These are phyloP conservation scores for Globisporangium acanthophoron DNA, from an alignment of 352 stramenopile species.

Conservation along the genomic window DNA sequence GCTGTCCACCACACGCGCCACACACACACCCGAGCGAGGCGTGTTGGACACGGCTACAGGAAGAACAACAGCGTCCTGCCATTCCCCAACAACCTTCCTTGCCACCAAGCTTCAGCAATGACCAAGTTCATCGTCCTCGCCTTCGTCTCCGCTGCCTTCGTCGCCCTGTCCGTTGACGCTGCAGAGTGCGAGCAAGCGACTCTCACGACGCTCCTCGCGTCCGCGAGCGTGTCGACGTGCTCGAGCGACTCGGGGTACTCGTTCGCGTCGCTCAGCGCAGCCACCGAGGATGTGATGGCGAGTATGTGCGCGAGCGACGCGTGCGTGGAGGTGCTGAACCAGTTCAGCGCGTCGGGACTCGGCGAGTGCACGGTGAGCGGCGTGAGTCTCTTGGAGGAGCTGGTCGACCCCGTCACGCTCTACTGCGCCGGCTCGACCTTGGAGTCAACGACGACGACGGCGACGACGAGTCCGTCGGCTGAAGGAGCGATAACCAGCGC, in stretches of 20 bases:
- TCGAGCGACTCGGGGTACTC: constrained; percentile 25
- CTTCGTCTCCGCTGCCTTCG: not conserved
- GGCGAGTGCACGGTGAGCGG: constrained; percentile 27
- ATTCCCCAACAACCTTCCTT: not conserved
- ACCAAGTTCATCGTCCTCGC: not conserved
- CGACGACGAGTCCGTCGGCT: constrained; percentile 10
- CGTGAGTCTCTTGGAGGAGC: constrained; percentile 21
- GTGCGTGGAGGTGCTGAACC: constrained; percentile 21
- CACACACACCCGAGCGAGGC: not conserved
- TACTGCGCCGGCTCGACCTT: constrained; percentile 19
- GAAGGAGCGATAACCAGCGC: not conserved
- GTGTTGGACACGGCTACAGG: not conserved
- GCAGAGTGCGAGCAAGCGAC: constrained; percentile 20
- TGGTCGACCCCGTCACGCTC: constrained; percentile 25
- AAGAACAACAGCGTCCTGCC: not conserved
- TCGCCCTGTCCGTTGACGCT: not conserved
- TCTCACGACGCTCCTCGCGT: constrained; percentile 21
- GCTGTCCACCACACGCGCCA: not conserved
- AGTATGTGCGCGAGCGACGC: constrained; percentile 25
- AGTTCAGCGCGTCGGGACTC: constrained; percentile 20
- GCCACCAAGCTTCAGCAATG: not conserved
- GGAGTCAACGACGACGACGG: constrained; percentile 8
- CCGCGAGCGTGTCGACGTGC: constrained; percentile 24
- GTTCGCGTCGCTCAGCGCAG: constrained; percentile 18
- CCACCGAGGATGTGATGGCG: constrained; percentile 20